phyloP scores from a whole-genome alignment of 1,139 yeast genomes.

The Geotrichum candidum region DNA sequence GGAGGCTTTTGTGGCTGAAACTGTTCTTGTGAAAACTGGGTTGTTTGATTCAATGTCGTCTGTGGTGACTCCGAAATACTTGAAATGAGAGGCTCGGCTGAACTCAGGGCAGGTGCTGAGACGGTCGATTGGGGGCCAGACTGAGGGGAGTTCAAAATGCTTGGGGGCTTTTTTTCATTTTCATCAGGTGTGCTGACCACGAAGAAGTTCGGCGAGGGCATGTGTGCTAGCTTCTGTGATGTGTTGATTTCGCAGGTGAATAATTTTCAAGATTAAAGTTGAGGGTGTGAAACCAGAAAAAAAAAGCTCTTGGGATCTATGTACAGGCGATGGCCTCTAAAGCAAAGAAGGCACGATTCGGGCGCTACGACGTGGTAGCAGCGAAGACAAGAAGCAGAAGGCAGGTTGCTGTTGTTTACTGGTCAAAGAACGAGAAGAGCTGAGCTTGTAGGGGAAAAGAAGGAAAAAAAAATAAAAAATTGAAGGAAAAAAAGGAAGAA shows the following conservation, averaged over 20 bases:
- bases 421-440: neutral
- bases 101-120: neutral
- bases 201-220: conserved; percentile 5
- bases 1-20: neutral
- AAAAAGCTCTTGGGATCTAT: neutral
- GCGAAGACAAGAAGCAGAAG: neutral
- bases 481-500: neutral
- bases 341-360: neutral
- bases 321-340: neutral
- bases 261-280: neutral
- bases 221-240: neutral
- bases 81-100: neutral
- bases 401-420: neutral
- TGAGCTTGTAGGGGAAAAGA: neutral
- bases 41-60: neutral
- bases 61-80: neutral
- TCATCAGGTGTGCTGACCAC: neutral
- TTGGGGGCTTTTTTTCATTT: conserved; percentile 1
- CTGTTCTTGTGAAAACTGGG: neutral
- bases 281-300: neutral
- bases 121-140: conserved; percentile 1
- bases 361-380: neutral
- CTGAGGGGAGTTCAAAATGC: conserved; percentile 3
- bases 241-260: neutral
- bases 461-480: neutral